Conservation (phyloP, 2,329 filamentous ascomycete genomes). For the Aspergillus sp. region DNA sequence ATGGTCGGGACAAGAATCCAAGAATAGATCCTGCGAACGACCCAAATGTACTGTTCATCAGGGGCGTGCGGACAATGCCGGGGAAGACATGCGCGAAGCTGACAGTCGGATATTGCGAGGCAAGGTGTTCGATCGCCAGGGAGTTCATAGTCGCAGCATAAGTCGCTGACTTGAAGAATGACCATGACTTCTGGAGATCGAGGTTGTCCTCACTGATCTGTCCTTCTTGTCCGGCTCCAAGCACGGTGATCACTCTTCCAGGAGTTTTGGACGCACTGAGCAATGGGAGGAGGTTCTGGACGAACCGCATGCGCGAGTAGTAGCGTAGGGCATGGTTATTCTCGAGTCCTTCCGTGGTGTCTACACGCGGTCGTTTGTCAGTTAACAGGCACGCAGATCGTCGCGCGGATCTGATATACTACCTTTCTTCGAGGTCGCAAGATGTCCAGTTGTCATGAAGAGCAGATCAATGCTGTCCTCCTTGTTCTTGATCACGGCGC, state of each 20-base stretch:
- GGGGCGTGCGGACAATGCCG: constrained; percentile 46
- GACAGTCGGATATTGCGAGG: constrained; percentile 44
- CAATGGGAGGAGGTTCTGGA: constrained; percentile 56
- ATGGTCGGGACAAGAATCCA: constrained; percentile 5
- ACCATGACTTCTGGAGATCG: constrained; percentile 20
- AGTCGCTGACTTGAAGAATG: constrained; percentile 39
- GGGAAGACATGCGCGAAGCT: constrained; percentile 51
- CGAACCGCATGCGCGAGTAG: constrained; percentile 59
- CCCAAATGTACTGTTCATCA: constrained; percentile 27
- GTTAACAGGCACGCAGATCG: neutral
- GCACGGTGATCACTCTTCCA: constrained; percentile 55
- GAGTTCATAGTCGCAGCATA: constrained; percentile 45
- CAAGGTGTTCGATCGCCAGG: constrained; percentile 48
- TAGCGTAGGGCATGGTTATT: constrained; percentile 51
- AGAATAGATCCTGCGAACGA: constrained; percentile 26
- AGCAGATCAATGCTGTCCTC: constrained; percentile 56
- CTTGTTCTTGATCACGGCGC: constrained; percentile 48
- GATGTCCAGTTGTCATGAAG: constrained; percentile 50
- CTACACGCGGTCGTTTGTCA: constrained; percentile 28
- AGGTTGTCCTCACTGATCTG: constrained; percentile 51
- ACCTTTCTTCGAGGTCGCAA: constrained; percentile 30
- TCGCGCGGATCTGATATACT: neutral
- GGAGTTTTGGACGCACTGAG: constrained; percentile 48
- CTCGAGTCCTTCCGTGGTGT: constrained; percentile 58
- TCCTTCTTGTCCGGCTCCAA: constrained; percentile 54